phyloP scores from a whole-genome alignment of 306 rosid species.

The Corylus heterophylla region DNA sequence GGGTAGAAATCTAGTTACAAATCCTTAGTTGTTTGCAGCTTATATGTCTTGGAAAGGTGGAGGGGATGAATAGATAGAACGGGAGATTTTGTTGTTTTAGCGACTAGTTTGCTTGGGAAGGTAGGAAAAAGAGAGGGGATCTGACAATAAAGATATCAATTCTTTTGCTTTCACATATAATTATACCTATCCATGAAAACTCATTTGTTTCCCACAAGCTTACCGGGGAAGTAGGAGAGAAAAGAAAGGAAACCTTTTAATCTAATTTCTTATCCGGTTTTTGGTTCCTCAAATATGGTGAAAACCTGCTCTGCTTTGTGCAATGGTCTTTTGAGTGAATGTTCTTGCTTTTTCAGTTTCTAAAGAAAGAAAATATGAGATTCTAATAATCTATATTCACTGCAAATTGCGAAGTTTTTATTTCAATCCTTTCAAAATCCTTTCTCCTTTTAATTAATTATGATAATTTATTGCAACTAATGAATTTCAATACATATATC shows the following conservation, averaged over 20 bases:
- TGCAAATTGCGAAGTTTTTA: too few species aligned
- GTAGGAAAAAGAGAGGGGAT: constrained; percentile 34
- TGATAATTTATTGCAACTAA: too few species aligned
- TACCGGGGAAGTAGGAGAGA: neutral
- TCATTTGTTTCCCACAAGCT: neutral
- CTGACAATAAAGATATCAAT: neutral
- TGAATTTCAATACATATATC: too few species aligned
- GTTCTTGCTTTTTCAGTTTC: too few species aligned
- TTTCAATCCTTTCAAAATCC: too few species aligned
- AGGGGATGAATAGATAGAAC: constrained; percentile 28
- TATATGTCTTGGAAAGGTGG: constrained; percentile 30
- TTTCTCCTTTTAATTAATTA: too few species aligned
- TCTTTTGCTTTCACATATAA: neutral
- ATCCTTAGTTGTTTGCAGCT: constrained; percentile 26
- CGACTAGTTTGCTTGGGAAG: constrained; percentile 25
- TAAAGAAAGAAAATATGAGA: too few species aligned
- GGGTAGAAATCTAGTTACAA: constrained; percentile 29
- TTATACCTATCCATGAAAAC: neutral
- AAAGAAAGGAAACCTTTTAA: neutral
- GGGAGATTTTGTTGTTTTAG: constrained; percentile 24
- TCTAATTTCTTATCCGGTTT: neutral
- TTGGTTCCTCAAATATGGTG: neutral
- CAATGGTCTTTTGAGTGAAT: too few species aligned
- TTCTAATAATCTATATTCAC: too few species aligned
- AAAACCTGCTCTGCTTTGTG: too few species aligned